Evolutionary conservation across 352 stramenopile species (phyloP).

Genomic region (Globisporangium middletonii): DNA sequence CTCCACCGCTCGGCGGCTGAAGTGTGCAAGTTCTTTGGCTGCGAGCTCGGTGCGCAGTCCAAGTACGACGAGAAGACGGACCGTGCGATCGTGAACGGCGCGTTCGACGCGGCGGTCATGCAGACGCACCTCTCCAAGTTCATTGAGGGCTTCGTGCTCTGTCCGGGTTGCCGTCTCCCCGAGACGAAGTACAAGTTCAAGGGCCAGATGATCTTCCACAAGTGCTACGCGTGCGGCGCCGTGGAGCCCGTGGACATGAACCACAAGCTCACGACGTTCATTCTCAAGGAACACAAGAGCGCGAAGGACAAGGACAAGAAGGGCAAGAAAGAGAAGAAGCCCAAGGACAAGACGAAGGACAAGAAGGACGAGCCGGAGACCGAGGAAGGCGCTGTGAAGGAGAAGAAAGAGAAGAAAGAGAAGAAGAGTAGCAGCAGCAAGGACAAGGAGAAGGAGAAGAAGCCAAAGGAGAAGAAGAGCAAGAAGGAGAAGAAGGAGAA

Average conservation of each 20-base stretch:
- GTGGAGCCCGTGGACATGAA: slow-evolving; percentile 97
- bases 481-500: slow-evolving; percentile 70
- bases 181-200: slow-evolving; percentile 99
- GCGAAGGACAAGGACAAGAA: slow-evolving; percentile 83
- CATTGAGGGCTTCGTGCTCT: slow-evolving; percentile 98
- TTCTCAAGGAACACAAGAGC: slow-evolving; percentile 94
- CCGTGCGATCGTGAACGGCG: slow-evolving; percentile 96
- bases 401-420: slow-evolving; percentile 63
- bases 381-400: slow-evolving; percentile 49
- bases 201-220: slow-evolving; percentile 95
- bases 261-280: slow-evolving; percentile 98
- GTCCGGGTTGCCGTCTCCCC: slow-evolving; percentile 93
- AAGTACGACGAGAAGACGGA: slow-evolving; percentile 96
- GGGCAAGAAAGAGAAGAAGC: slow-evolving; percentile 83
- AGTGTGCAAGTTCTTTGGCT: slow-evolving; percentile 99
- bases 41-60: slow-evolving; percentile 97
- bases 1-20: slow-evolving; percentile 94
- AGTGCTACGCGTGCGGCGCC: slow-evolving; percentile 96
- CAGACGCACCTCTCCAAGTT: slow-evolving; percentile 97
- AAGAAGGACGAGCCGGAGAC: slow-evolving; percentile 67
- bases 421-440: slow-evolving; percentile 76
- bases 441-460: slow-evolving; percentile 64
- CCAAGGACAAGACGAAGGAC: slow-evolving; percentile 58
- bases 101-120: slow-evolving; percentile 91
- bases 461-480: slow-evolving; percentile 79